phyloP scores from a whole-genome alignment of 331 rosid genomes.

The Phaseolus coccineus region DNA sequence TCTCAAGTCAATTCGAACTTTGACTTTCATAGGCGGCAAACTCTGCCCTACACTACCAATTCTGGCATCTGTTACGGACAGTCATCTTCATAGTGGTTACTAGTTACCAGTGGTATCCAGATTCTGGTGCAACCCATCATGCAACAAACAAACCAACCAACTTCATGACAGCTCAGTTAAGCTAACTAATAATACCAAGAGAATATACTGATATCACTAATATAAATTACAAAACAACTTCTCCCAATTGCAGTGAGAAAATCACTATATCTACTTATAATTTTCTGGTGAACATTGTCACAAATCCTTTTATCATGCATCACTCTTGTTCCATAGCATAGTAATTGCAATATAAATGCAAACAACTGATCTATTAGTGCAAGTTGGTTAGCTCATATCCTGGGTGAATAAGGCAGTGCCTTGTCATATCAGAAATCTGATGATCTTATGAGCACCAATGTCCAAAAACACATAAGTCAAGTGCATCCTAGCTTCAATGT shows the following conservation, averaged over 20 bases:
- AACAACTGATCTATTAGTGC: conserved; percentile 10
- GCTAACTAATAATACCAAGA: neutral
- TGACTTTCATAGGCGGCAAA: neutral
- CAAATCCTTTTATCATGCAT: conserved; percentile 10
- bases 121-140: neutral
- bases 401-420: neutral
- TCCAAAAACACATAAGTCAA: too few relatives aligned
- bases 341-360: conserved; percentile 12
- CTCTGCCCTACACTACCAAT: neutral
- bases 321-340: conserved; percentile 19
- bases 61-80: neutral
- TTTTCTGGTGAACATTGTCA: neutral
- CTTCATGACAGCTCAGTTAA: neutral
- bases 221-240: neutral
- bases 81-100: neutral
- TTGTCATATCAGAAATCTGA: conserved; percentile 9
- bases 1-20: neutral
- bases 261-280: neutral
- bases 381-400: conserved; percentile 17
- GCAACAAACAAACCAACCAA: neutral
- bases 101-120: neutral
- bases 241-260: neutral
- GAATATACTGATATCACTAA: neutral
- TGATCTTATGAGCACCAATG: too few relatives aligned
- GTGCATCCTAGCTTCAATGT: conserved; percentile 14